Conservation (phyloP, 306 rosid species). For the Albizia julibrissin region DNA sequence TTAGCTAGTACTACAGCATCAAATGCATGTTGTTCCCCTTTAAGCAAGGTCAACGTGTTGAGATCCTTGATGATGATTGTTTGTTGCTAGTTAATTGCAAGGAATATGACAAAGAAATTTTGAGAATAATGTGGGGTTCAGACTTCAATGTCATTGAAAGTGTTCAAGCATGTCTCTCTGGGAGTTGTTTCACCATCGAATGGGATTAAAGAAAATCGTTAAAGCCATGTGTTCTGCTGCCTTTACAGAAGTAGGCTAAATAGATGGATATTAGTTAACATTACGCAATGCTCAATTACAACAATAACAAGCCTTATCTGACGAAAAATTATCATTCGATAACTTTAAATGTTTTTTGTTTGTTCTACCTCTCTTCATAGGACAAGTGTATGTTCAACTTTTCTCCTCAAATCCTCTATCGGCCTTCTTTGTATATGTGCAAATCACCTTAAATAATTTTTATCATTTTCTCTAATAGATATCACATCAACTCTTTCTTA, state of each 20-base stretch:
- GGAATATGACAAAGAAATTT: not conserved
- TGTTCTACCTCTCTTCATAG: too few relatives aligned
- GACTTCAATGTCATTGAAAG: not conserved
- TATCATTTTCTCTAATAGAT: not conserved
- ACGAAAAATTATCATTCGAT: too few relatives aligned
- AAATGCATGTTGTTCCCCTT: not conserved
- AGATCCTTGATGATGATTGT: not conserved
- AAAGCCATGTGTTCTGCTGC: not conserved
- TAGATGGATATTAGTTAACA: slow-evolving; percentile 22
- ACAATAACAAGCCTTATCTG: too few relatives aligned
- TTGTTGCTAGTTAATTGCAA: not conserved
- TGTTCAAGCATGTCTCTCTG: slow-evolving; percentile 12
- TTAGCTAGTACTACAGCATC: not conserved
- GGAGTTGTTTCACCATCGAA: slow-evolving; percentile 1
- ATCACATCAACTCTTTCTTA: not conserved
- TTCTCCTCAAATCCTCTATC: too few relatives aligned
- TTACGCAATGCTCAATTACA: not conserved
- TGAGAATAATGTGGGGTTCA: not conserved
- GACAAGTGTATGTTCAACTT: too few relatives aligned
- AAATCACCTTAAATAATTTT: too few relatives aligned
- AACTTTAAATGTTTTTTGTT: too few relatives aligned
- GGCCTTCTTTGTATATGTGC: too few relatives aligned
- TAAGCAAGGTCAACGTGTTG: not conserved
- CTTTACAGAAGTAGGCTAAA: slow-evolving; percentile 7
- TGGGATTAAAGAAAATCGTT: not conserved